phyloP scores from a whole-genome alignment of 1,284 basidiomycete species.

The Butyriboletus appendiculatus region DNA sequence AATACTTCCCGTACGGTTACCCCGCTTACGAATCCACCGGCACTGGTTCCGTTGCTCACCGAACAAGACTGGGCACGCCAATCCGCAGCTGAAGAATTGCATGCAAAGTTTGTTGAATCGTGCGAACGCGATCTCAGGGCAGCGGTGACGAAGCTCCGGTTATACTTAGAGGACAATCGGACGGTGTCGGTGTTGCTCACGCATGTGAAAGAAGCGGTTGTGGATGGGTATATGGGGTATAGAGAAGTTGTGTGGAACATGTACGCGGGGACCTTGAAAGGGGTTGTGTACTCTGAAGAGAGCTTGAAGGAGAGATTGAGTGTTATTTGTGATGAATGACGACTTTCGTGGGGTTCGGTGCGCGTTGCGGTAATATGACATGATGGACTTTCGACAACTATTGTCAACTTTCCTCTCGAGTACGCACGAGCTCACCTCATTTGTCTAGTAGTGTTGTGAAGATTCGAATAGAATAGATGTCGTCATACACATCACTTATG shows the following conservation, averaged over 20 bases:
- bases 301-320: conserved; percentile 35
- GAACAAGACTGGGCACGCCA: conserved; percentile 47
- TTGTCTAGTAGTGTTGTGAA: not conserved
- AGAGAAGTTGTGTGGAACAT: conserved; percentile 47
- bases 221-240: conserved; percentile 73
- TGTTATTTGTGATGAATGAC: conserved; percentile 28
- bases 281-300: conserved; percentile 38
- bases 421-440: not conserved
- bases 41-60: conserved; percentile 26
- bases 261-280: conserved; percentile 41
- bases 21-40: conserved; percentile 11
- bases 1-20: conserved; percentile 24
- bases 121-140: conserved; percentile 59
- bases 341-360: not conserved
- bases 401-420: not conserved
- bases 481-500: not conserved
- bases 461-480: not conserved
- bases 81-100: conserved; percentile 48
- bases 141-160: conserved; percentile 54
- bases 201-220: conserved; percentile 74
- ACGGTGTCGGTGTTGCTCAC: conserved; percentile 77
- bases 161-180: conserved; percentile 80
- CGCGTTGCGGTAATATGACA: not conserved
- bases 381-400: too few species aligned
- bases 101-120: conserved; percentile 52